phyloP scores from a whole-genome alignment of 140 eudicot genomes.

The Artemisia princeps region DNA sequence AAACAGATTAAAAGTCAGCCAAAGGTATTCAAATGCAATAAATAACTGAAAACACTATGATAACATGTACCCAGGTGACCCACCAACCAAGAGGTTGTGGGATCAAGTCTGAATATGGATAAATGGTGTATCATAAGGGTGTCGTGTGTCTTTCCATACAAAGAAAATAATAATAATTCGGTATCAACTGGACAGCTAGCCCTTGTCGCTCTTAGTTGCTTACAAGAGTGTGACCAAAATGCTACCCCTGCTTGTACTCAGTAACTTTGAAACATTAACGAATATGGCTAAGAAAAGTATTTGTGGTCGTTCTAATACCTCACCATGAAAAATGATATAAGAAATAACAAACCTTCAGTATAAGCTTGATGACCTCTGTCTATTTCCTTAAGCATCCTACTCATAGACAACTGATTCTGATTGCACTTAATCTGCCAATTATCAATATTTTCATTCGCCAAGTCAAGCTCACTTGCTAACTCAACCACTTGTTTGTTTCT shows the following conservation, averaged over 20 bases:
- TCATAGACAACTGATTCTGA: slow-evolving; percentile 43
- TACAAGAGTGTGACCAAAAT: background rate
- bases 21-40: background rate
- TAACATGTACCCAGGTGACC: too few species aligned
- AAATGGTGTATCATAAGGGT: background rate
- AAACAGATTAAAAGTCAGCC: background rate
- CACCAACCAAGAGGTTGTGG: too few species aligned
- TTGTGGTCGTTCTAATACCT: background rate
- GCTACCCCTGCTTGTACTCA: background rate
- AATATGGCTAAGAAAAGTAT: background rate
- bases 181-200: too few species aligned
- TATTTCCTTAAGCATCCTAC: slow-evolving; percentile 55
- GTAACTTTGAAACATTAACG: background rate
- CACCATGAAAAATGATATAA: background rate
- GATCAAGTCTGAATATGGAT: too few species aligned
- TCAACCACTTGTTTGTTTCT: slow-evolving; percentile 35
- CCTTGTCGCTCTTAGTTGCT: background rate
- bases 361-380: slow-evolving; percentile 49
- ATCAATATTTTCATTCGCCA: slow-evolving; percentile 47
- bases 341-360: slow-evolving; percentile 41
- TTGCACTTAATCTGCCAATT: slow-evolving; percentile 48
- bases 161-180: too few species aligned
- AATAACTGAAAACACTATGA: too few species aligned
- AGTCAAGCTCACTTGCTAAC: slow-evolving; percentile 53
- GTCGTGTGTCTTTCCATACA: too few species aligned